Conservation (phyloP, 345 rosid species). For the Eucalyptus guilfoylei region DNA sequence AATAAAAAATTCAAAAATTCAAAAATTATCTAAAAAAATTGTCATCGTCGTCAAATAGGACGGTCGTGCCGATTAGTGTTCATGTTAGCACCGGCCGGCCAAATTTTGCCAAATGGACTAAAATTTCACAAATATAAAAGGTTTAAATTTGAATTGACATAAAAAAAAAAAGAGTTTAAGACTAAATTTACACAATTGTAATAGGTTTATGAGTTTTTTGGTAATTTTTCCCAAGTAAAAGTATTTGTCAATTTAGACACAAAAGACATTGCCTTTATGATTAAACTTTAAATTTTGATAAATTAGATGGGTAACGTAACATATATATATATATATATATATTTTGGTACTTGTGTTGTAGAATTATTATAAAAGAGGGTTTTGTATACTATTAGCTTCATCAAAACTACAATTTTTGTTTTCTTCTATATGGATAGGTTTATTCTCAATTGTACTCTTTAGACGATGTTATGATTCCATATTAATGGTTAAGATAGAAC, state of each 20-base stretch:
- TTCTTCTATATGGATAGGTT: background rate
- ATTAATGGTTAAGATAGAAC: background rate
- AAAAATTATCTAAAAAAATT: too few species aligned
- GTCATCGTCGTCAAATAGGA: accelerated
- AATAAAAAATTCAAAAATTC: too few species aligned
- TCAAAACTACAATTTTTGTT: too few species aligned
- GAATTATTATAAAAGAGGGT: background rate
- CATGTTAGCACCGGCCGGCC: accelerated
- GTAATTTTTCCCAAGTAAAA: background rate
- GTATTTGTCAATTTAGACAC: background rate
- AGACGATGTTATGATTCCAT: background rate
- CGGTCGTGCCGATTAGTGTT: accelerated
- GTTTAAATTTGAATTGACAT: too few species aligned
- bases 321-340: too few species aligned
- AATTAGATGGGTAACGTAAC: background rate
- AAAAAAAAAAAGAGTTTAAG: too few species aligned
- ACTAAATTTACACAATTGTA: too few species aligned
- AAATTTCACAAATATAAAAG: too few species aligned
- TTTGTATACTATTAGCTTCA: background rate
- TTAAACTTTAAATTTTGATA: background rate
- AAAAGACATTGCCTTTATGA: background rate
- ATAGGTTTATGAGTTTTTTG: too few species aligned
- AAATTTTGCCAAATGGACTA: too few species aligned
- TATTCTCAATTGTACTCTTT: background rate
- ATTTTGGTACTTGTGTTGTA: background rate